A percentile compares a stretch with the other conserved stretches of the same genome.
These are phyloP conservation scores for Candida tallmaniae DNA, from an alignment of 805 yeast species.

Conservation along the genomic window DNA sequence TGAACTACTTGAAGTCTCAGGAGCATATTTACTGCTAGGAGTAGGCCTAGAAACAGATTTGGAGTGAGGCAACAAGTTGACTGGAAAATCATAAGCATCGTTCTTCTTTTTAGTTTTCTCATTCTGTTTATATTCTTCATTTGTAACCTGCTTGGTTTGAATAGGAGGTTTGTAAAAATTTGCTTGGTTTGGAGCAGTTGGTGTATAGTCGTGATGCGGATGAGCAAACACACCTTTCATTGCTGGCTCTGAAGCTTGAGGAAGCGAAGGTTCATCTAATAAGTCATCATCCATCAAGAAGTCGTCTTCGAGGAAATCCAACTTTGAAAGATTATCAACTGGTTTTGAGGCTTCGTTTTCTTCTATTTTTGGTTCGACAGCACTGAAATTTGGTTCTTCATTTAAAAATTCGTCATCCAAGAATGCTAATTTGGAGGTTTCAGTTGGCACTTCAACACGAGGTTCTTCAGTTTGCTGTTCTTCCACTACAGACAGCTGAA, in stretches of 20 bases:
- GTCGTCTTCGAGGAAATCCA: conserved; percentile 15
- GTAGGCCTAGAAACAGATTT: conserved; percentile 30
- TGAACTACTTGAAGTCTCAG: conserved; percentile 5
- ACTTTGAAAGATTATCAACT: background rate
- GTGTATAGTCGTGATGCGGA: background rate
- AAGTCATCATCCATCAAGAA: conserved; percentile 8
- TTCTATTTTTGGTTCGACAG: background rate
- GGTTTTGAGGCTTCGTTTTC: background rate
- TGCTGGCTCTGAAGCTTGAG: too few species aligned
- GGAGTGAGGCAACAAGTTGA: conserved; percentile 41
- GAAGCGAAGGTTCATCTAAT: conserved; percentile 5
- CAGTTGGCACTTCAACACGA: too few species aligned
- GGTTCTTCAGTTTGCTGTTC: too few species aligned
- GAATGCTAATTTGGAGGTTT: too few species aligned
- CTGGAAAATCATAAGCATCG: conserved; percentile 78
- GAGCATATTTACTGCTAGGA: conserved; percentile 9
- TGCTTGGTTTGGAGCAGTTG: background rate
- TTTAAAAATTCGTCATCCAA: conserved; percentile 16
- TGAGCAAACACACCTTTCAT: background rate
- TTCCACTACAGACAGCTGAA: too few species aligned
- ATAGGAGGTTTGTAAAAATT: background rate
- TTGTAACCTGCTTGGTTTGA: background rate
- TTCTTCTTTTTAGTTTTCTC: conserved; percentile 52
- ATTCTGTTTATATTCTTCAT: conserved; percentile 16
- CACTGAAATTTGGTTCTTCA: conserved; percentile 10